A percentile compares a stretch with the other conserved stretches of the same genome.
Conservation (phyloP, 2,329 filamentous ascomycete species). For the Colletotrichum lini region DNA sequence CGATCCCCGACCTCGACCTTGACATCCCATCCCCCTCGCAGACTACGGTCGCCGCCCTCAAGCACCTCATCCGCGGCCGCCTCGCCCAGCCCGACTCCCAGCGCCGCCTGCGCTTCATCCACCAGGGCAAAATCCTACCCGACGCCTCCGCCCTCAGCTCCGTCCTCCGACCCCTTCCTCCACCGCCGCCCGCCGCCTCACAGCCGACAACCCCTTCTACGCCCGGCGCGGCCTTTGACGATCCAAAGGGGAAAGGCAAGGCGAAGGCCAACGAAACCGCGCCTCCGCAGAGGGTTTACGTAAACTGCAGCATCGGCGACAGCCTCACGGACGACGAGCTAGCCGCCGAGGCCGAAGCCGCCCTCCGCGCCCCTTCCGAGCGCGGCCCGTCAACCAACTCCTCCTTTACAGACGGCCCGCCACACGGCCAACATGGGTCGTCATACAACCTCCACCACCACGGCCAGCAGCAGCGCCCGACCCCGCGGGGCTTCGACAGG, state of each 20-base stretch:
- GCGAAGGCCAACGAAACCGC: conserved; percentile 65
- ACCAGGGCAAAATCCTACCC: conserved; percentile 87
- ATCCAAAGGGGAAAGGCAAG: conserved; percentile 75
- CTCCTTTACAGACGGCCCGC: conserved; percentile 8
- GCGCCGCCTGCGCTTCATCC: conserved; percentile 87
- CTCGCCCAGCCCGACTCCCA: conserved; percentile 74
- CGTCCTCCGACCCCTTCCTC: conserved; percentile 75
- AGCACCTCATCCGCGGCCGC: conserved; percentile 82
- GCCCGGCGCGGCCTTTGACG: conserved; percentile 8
- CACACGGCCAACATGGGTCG: conserved; percentile 14
- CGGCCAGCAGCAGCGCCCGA: conserved; percentile 14
- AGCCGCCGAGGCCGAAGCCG: conserved; percentile 71
- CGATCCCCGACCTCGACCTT: conserved; percentile 86
- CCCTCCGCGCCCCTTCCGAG: conserved; percentile 48
- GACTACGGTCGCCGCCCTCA: conserved; percentile 84
- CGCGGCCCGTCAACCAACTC: conserved; percentile 33
- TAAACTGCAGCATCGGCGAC: conserved; percentile 93
- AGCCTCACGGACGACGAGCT: conserved; percentile 79
- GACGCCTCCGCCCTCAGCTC: conserved; percentile 78
- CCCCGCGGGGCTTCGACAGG: conserved; percentile 85
- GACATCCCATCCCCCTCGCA: conserved; percentile 77
- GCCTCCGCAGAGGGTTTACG: conserved; percentile 76
- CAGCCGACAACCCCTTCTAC: conserved; percentile 59
- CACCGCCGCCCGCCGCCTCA: conserved; percentile 66
- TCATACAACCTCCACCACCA: not conserved